Evolutionary conservation across 305 asterid genomes (phyloP).

Genomic region (Withania somnifera): DNA sequence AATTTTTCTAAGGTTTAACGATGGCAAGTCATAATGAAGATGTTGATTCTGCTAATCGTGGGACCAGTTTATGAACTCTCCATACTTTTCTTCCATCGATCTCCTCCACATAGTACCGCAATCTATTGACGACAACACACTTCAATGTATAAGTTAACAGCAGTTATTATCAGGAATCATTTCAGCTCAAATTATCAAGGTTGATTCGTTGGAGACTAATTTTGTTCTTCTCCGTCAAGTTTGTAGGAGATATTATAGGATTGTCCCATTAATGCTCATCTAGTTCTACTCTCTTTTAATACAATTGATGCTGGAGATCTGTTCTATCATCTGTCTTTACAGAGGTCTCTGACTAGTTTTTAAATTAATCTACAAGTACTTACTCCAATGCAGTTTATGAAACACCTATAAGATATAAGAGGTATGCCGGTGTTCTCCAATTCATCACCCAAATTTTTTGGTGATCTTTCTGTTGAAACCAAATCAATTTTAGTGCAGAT

Average conservation of each 20-base stretch:
- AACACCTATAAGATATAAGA: neutral
- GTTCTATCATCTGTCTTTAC: neutral
- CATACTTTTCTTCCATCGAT: slow-evolving; percentile 44
- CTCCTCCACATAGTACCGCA: slow-evolving; percentile 39
- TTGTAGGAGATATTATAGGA: neutral
- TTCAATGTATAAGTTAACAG: neutral
- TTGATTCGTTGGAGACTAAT: neutral
- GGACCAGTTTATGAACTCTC: slow-evolving; percentile 69
- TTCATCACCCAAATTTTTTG: neutral
- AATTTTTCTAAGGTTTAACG: neutral
- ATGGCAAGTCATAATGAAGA: slow-evolving; percentile 33
- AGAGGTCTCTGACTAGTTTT: neutral
- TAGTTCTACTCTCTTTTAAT: neutral
- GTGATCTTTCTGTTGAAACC: neutral
- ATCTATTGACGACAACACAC: slow-evolving; percentile 30
- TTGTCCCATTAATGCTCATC: neutral
- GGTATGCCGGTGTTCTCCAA: neutral
- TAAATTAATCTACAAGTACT: neutral
- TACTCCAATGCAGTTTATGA: neutral
- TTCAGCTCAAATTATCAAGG: neutral
- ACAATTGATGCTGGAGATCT: neutral
- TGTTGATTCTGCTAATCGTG: slow-evolving; percentile 36
- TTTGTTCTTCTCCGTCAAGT: neutral
- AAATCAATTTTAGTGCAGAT: neutral
- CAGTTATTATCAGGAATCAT: neutral